phyloP scores from a whole-genome alignment of 2,329 filamentous ascomycete species.

The Sarocladium strictum region DNA sequence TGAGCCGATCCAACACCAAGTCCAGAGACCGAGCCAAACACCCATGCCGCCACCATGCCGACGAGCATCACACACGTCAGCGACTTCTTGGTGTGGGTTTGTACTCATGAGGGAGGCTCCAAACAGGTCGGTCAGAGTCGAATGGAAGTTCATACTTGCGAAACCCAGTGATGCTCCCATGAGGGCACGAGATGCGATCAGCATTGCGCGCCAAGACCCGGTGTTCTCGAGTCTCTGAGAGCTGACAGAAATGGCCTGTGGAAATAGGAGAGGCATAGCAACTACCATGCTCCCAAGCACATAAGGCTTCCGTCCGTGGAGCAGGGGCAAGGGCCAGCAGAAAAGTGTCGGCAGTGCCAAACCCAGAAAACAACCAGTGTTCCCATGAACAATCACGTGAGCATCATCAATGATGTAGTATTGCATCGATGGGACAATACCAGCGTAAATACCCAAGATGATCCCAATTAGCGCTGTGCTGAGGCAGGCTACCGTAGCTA shows the following conservation, averaged over 20 bases:
- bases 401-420: constrained; percentile 66
- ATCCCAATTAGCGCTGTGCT: constrained; percentile 68
- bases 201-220: constrained; percentile 48
- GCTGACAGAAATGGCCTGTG: constrained; percentile 63
- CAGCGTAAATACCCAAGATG: constrained; percentile 69
- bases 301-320: constrained; percentile 74
- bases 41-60: constrained; percentile 74
- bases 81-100: constrained; percentile 66
- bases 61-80: constrained; percentile 61
- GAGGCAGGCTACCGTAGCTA: constrained; percentile 63
- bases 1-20: constrained; percentile 70
- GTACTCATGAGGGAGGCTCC: constrained; percentile 68
- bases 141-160: constrained; percentile 70
- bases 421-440: constrained; percentile 72
- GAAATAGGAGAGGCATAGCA: constrained; percentile 68
- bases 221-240: constrained; percentile 49
- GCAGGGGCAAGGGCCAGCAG: constrained; percentile 66
- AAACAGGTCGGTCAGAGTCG: constrained; percentile 67
- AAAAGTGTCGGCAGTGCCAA: constrained; percentile 65
- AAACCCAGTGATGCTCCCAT: constrained; percentile 68
- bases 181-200: constrained; percentile 57
- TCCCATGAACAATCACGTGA: constrained; percentile 65
- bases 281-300: constrained; percentile 62
- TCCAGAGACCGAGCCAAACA: constrained; percentile 73
- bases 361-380: constrained; percentile 66